Evolutionary conservation across 139 green algal genomes (phyloP), one percentile per base, ranked within the genome.

Genomic region (Tetraselmis chui): DNA sequence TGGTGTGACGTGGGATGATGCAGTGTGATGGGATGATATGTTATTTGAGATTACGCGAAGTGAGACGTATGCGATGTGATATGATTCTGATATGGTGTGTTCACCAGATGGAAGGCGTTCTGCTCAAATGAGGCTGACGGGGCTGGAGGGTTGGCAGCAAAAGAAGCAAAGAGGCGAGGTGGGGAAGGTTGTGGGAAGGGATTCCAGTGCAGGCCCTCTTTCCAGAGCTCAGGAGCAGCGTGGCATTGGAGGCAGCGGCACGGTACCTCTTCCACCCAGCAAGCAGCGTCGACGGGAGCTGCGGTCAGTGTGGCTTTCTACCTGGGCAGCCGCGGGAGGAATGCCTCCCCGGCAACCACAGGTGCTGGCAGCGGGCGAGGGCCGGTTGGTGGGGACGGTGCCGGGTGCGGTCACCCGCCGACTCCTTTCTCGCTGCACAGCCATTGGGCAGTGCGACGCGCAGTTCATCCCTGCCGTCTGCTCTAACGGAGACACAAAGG

Each of bases 381-480:
- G 45, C 45, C 11, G 11, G 18, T 18, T 67, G 45, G 45, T 5
- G 77, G 32, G 77, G 28, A 31, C 32, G 28, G 27, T 80, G 23
- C 77, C 77, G 24, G 23, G 28, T 5, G 18, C 28, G 28, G 26
- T 80, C 77, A 80, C 77, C 2, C n/a, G 77, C 24, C 28, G 2
- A 2, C 2, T 59, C 2, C 77, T 80, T 2, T 11, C 2, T 29
- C 2, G 27, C 27, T 32, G 28, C 77, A 32, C 29, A 2, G 31
- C 29, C 2, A 2, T 80, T 27, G 77, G 77, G 24, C 77, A 80
- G 77, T 27, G 45, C 28, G 77, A 80, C 77, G 24, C n/a, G 28
- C 26, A 80, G 77, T 80, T 80, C n/a, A 29, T 80, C 28, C 29
- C 77, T 18, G 28, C 77, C 23, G 77, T 80, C 27, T 80, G 77